phyloP scores from a whole-genome alignment of 1,284 basidiomycete species.

The Tylopilus orsonianus region DNA sequence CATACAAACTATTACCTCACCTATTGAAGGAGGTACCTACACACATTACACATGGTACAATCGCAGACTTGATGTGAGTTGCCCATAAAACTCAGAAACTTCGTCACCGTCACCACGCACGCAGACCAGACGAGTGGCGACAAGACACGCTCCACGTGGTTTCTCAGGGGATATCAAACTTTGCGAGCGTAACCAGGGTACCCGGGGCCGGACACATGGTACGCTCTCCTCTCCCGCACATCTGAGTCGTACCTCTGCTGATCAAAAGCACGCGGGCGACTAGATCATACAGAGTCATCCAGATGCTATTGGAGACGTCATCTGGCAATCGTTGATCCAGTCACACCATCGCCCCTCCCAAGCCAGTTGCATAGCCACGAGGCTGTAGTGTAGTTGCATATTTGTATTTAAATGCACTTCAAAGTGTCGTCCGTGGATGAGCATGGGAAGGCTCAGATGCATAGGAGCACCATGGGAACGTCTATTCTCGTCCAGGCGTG shows the following conservation, averaged over 20 bases:
- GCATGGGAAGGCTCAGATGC: no score
- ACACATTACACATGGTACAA: conserved; percentile 4
- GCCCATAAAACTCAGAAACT: no score
- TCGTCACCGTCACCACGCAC: background rate
- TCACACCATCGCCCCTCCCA: no score
- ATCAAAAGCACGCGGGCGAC: background rate
- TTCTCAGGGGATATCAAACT: background rate
- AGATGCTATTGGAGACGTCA: background rate
- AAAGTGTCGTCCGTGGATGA: no score
- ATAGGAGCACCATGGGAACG: no score
- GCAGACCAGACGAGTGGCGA: background rate
- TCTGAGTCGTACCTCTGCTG: background rate
- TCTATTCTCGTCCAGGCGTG: no score
- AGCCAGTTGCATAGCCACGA: no score
- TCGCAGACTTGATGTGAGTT: background rate
- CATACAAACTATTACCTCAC: conserved; percentile 1
- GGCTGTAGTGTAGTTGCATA: no score
- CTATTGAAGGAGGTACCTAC: conserved; percentile 1
- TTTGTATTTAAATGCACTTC: no score
- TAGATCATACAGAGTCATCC: conserved; percentile 1
- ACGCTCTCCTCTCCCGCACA: background rate
- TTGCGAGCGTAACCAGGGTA: background rate
- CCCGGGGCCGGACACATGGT: conserved; percentile 8
- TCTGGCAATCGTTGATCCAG: background rate
- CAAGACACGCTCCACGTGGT: background rate